Base-by-base conservation (phyloP, 192 early-diverging fungal genomes). In the Coemansia erecta region DNA sequence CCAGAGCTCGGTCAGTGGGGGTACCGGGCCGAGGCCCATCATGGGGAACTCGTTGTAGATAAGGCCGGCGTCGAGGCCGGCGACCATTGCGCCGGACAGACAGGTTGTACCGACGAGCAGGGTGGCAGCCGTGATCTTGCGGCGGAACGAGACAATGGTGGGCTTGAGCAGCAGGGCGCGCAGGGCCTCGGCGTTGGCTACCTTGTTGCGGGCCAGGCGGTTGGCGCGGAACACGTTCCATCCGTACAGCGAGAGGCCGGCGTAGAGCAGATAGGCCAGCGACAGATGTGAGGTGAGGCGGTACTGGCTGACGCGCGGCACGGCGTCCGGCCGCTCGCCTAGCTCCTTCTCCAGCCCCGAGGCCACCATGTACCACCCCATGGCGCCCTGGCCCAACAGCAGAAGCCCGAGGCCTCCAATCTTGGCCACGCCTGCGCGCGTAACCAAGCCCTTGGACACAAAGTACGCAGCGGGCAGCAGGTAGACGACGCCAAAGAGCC, bases 331-430 rank as follows among this genome's bases (percentile, higher is more conserved):
- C 8, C 85, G 84, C 53, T 87, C 81, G 65, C 92, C 77, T 28
- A 95, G 73, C 63, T 92, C 89, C 45, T 91, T 81, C 18, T 88
- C 85, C 8, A 98, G 80, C 13, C 96, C 96, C 58, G 90, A 93
- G 39, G 91, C 87, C 19, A 98, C 96, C 96, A 98, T 98, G 70
- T 92, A 95, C 96, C 96, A 98, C 55, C 96, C 96, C 64, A 98
- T 82, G 12, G 88, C 81, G 28, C 96, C 96, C 84, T 92, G 91
- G 62, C 88, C 89, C 42, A 89, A 82, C 18, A 93, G 67, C 46
- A 93, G 58, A 26, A 76, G 69, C 45, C 86, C 85, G 26, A 91
- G 80, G 10, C 83, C 85, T 47, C 81, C 72, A 14, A 84, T 81
- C 50, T 85, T 84, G 33, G 80, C 82, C 13, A 69, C 73, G 40